Percentiles rank a stretch among this genome's conserved stretches.
phyloP scores from a whole-genome alignment of 352 stramenopile species.

The Phytopythium mirpurense region DNA sequence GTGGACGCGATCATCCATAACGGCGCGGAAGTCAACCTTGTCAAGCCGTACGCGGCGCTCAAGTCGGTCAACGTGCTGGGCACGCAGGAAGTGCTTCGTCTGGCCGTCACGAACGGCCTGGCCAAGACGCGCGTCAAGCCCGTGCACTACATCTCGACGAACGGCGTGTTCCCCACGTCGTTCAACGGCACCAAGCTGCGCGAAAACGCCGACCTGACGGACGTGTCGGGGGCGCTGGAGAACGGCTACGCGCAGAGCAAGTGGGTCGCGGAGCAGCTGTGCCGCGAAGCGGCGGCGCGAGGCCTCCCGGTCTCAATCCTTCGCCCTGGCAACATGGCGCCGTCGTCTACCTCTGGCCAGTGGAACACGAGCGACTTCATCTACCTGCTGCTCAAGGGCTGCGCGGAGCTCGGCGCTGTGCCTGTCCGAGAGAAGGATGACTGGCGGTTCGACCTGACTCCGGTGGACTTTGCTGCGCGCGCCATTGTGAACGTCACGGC shows the following conservation, averaged over 20 bases:
- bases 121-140: slow-evolving; percentile 76
- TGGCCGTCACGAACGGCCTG: slow-evolving; percentile 77
- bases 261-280: slow-evolving; percentile 89
- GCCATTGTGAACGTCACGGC: slow-evolving; percentile 80
- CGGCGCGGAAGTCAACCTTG: slow-evolving; percentile 90
- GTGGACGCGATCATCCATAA: slow-evolving; percentile 91
- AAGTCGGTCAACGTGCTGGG: slow-evolving; percentile 88
- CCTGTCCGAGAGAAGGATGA: slow-evolving; percentile 37
- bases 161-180: slow-evolving; percentile 83
- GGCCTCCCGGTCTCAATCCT: slow-evolving; percentile 86
- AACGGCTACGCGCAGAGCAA: slow-evolving; percentile 90
- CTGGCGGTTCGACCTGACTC: slow-evolving; percentile 90
- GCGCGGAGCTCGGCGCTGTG: slow-evolving; percentile 48
- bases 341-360: slow-evolving; percentile 42
- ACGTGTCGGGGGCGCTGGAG: slow-evolving; percentile 54
- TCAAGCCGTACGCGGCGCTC: slow-evolving; percentile 85
- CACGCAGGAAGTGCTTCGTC: slow-evolving; percentile 85
- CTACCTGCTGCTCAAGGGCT: slow-evolving; percentile 84
- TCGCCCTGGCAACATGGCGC: slow-evolving; percentile 88
- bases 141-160: slow-evolving; percentile 90
- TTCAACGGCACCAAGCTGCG: slow-evolving; percentile 23
- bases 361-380: slow-evolving; percentile 91
- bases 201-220: slow-evolving; percentile 50
- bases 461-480: slow-evolving; percentile 87
- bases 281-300: slow-evolving; percentile 63